phyloP scores from a whole-genome alignment of 2,329 filamentous ascomycete species.

The Microdochium paspali region DNA sequence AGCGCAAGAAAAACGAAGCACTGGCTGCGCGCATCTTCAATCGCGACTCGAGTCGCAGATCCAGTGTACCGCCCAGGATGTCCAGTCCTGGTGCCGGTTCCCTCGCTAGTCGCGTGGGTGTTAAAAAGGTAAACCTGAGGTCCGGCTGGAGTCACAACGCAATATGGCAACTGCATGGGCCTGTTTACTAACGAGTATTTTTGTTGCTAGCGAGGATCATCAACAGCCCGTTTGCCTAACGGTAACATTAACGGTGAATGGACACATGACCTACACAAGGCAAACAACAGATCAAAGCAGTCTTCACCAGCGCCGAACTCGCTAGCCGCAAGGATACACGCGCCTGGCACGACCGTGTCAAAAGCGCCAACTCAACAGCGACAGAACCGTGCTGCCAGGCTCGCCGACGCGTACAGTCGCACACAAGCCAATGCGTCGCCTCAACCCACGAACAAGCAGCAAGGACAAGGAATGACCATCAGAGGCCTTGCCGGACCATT shows the following conservation, averaged over 20 bases:
- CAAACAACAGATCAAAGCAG: slow-evolving; percentile 16
- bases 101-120: slow-evolving; percentile 62
- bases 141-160: not conserved
- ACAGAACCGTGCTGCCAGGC: slow-evolving; percentile 24
- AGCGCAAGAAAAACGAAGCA: slow-evolving; percentile 61
- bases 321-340: slow-evolving; percentile 36
- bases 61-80: slow-evolving; percentile 44
- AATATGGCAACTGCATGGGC: slow-evolving; percentile 12
- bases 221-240: slow-evolving; percentile 23
- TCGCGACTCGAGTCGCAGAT: slow-evolving; percentile 41
- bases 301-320: slow-evolving; percentile 20
- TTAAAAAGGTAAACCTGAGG: slow-evolving; percentile 52
- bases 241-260: slow-evolving; percentile 58
- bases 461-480: slow-evolving; percentile 54
- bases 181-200: too few relatives aligned
- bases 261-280: slow-evolving; percentile 59
- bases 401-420: slow-evolving; percentile 34
- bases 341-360: slow-evolving; percentile 22
- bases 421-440: slow-evolving; percentile 21
- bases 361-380: slow-evolving; percentile 14
- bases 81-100: slow-evolving; percentile 28
- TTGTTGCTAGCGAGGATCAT: slow-evolving; percentile 20
- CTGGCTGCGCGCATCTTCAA: slow-evolving; percentile 67
- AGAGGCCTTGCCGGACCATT: slow-evolving; percentile 65
- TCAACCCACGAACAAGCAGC: slow-evolving; percentile 16